Evolutionary conservation across 352 stramenopile species (phyloP).

Genomic region (Blastocystis sp.): DNA sequence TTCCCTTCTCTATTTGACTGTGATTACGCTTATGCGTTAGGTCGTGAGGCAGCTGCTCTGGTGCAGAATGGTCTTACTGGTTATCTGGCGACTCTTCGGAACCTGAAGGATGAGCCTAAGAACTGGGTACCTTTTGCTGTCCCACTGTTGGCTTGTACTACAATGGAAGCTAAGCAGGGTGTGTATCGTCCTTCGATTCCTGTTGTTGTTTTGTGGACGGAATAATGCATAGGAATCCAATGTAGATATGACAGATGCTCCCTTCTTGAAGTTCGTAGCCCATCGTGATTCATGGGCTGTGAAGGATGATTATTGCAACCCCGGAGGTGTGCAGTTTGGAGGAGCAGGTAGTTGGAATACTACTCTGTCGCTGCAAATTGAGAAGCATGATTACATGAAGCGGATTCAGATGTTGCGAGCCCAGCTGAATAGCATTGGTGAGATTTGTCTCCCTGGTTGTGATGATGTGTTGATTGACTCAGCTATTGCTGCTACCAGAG

Average conservation of each 20-base stretch:
- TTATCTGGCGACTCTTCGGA: constrained; percentile 64
- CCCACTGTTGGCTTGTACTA: constrained; percentile 63
- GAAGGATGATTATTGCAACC: constrained; percentile 63
- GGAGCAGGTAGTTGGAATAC: constrained; percentile 40
- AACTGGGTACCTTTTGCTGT: constrained; percentile 63
- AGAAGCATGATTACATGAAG: constrained; percentile 59
- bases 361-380: constrained; percentile 59
- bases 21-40: constrained; percentile 67
- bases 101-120: constrained; percentile 62
- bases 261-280: constrained; percentile 51
- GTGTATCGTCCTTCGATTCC: constrained; percentile 56
- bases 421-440: constrained; percentile 3
- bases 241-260: constrained; percentile 59
- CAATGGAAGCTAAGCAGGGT: constrained; percentile 57
- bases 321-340: constrained; percentile 1
- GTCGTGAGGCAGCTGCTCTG: constrained; percentile 66
- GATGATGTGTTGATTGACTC: constrained; percentile 52
- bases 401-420: constrained; percentile 49
- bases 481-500: constrained; percentile 20
- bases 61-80: constrained; percentile 66
- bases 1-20: constrained; percentile 69
- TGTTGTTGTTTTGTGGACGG: background rate
- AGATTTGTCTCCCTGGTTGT: constrained; percentile 57
- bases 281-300: constrained; percentile 45
- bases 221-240: constrained; percentile 22